Evolutionary conservation across 495 filamentous ascomycete species (phyloP), one percentile per base, ranked within the genome.

Genomic region (Rhizodiscina lignyota): DNA sequence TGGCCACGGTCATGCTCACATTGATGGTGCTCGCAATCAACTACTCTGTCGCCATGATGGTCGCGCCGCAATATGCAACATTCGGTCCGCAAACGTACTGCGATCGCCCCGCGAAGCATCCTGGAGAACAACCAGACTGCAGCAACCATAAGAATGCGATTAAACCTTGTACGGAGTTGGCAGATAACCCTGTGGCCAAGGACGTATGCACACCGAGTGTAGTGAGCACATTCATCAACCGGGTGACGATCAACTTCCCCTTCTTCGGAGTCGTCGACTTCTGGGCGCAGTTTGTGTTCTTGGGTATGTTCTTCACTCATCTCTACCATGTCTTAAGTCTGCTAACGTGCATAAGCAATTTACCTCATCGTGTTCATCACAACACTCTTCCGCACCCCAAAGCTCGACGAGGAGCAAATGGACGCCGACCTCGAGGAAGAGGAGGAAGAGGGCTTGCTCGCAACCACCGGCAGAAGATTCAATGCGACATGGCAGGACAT

Each of bases 61-160:
- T 91, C 17, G 87, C 84, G 2, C 91, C 89, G 1, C 85, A 94
- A 47, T 97, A 97, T 51, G 72, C 89, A 20, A 91, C 81, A 24
- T 97, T 81, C 54, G 89, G 89, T 23, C 80, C 84, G 1, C 89
- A 97, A 53, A 93, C 82, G 15, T 94, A 87, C 58, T 97, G 89
- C 56, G 73, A 78, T 45, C 71, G 73, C 35, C 47, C 62, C 10
- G 60, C 74, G 4, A 47, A 41, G 5, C 57, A 64, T 40, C 67
- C 70, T 0, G 64, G 64, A 13, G 63, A 65, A 27, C 69, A 75
- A 36, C 80, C 79, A n/a, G 73, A 92, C 55, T 97, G 89, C 54
- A 62, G 64, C n/a, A 54, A 78, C n/a, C 64, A 73, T 39, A 66
- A 55, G 20, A 74, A 78, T 21, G 64, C 79, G 13, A 69, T 97